Evolutionary conservation across 2,329 filamentous ascomycete species (phyloP).

Genomic region (Dissoconium aciculare): DNA sequence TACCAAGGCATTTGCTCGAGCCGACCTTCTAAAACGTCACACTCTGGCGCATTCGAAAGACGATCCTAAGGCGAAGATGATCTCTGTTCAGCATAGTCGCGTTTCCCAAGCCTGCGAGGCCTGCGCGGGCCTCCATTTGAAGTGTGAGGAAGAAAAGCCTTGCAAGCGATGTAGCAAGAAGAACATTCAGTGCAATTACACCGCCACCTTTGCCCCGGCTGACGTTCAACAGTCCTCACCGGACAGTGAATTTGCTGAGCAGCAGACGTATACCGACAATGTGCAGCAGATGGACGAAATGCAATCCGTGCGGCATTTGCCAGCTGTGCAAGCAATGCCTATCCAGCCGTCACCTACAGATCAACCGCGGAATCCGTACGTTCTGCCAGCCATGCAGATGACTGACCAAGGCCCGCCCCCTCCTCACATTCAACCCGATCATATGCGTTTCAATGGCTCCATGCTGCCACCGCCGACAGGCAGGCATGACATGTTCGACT

Average conservation of each 20-base stretch:
- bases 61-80: constrained; percentile 15
- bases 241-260: constrained; percentile 1
- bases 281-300: neutral
- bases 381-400: constrained; percentile 9
- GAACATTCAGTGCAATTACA: constrained; percentile 30
- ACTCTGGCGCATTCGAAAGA: constrained; percentile 30
- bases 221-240: constrained; percentile 10
- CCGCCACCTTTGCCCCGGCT: constrained; percentile 12
- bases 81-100: constrained; percentile 22
- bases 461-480: constrained; percentile 19
- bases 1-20: constrained; percentile 33
- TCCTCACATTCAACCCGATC: constrained; percentile 6
- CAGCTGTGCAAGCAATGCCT: neutral
- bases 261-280: neutral
- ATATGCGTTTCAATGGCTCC: constrained; percentile 15
- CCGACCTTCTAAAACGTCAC: constrained; percentile 39
- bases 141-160: constrained; percentile 41
- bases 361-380: constrained; percentile 6
- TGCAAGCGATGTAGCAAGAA: constrained; percentile 38
- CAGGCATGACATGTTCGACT: constrained; percentile 21
- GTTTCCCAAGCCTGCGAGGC: constrained; percentile 38
- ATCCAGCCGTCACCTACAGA: constrained; percentile 6
- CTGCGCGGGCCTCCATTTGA: constrained; percentile 37
- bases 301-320: neutral
- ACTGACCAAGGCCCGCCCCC: constrained; percentile 2